Evolutionary conservation across 306 rosid species (phyloP).

Genomic region (Medicago arabica): DNA sequence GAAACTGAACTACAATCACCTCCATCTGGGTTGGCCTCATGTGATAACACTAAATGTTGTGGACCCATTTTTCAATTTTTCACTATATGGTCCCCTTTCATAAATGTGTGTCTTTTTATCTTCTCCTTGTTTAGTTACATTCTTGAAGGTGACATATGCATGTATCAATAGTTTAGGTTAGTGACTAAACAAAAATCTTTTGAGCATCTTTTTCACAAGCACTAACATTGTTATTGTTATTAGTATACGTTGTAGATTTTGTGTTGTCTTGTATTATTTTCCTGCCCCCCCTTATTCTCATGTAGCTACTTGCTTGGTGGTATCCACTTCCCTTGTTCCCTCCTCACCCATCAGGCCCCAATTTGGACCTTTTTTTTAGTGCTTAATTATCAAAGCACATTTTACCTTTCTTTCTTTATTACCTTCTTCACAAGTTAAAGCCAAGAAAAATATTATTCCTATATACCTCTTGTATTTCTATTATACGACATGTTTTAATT

Average conservation of each 20-base stretch:
- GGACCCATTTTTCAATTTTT: not conserved
- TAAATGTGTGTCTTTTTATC: not conserved
- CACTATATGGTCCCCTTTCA: conserved; percentile 21
- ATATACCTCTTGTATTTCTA: not conserved
- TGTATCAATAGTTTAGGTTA: conserved; percentile 18
- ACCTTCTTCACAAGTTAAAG: not conserved
- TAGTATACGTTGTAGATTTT: conserved; percentile 12
- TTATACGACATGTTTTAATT: too few relatives aligned
- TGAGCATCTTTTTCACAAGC: conserved; percentile 3
- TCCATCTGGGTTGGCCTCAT: conserved; percentile 12
- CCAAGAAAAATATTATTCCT: too few relatives aligned
- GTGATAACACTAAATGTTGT: conserved; percentile 33
- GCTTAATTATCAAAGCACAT: not conserved
- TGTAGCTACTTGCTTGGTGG: conserved; percentile 37
- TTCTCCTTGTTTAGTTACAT: conserved; percentile 36
- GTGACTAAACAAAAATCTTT: conserved; percentile 1
- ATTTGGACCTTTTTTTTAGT: not conserved
- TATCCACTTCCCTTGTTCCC: conserved; percentile 42
- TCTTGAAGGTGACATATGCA: conserved; percentile 47
- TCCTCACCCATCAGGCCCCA: conserved; percentile 44
- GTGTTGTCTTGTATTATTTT: conserved; percentile 1
- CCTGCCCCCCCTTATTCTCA: not conserved
- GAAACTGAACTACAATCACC: conserved; percentile 15
- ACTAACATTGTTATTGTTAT: conserved; percentile 28
- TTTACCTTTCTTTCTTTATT: not conserved